These are phyloP conservation scores for Apiospora kogelbergensis DNA, from an alignment of 2,329 filamentous ascomycete genomes.

Conservation along the genomic window DNA sequence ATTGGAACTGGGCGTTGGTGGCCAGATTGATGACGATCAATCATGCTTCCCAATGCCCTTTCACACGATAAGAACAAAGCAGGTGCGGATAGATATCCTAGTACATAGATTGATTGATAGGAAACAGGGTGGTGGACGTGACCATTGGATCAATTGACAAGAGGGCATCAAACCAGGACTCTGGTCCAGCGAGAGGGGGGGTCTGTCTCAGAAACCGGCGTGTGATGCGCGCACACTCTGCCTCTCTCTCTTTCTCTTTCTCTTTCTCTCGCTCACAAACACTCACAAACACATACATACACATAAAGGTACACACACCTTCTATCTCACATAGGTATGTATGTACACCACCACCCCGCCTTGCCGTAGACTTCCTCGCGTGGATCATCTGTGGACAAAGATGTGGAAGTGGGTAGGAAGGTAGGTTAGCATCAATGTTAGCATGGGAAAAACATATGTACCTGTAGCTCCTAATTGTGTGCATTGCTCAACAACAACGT, in stretches of 20 bases:
- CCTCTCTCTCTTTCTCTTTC: too few relatives aligned
- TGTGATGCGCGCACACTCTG: neutral
- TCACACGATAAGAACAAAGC: neutral
- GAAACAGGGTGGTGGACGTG: neutral
- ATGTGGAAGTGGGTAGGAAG: neutral
- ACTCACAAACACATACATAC: neutral
- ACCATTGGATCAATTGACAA: constrained; percentile 2
- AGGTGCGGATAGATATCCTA: neutral
- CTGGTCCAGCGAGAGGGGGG: neutral
- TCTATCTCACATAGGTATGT: neutral
- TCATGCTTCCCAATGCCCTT: neutral
- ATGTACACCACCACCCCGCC: neutral
- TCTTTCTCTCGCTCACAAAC: neutral
- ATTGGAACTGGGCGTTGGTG: neutral
- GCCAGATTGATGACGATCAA: neutral
- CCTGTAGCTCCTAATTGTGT: neutral
- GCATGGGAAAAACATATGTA: neutral
- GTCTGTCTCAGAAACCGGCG: constrained; percentile 7
- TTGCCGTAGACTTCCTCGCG: constrained; percentile 3
- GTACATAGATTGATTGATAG: neutral
- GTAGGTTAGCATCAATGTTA: neutral
- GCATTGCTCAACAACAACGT: neutral
- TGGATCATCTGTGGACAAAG: neutral
- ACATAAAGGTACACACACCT: neutral
- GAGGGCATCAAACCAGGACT: neutral